A percentile compares a stretch with the other conserved stretches of the same genome.
phyloP scores from a whole-genome alignment of 2,329 filamentous ascomycete genomes.

The Penicillium sp. region DNA sequence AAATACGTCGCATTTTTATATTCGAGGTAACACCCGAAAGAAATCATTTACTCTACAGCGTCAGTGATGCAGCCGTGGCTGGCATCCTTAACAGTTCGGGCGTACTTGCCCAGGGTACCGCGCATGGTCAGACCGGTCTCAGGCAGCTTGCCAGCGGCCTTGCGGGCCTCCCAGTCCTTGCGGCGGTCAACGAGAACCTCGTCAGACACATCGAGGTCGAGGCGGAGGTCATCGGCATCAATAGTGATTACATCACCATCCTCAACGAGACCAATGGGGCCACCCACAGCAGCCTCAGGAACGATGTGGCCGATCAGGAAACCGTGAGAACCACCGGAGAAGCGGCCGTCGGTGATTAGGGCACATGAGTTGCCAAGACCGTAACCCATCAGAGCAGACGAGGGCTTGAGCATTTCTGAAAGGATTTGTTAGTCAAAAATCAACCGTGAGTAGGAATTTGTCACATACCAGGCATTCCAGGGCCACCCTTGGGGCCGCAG shows the following conservation, averaged over 20 bases:
- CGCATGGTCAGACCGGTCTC: conserved; percentile 58
- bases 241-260: conserved; percentile 81
- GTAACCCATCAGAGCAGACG: conserved; percentile 70
- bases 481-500: conserved; percentile 70
- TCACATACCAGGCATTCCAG: conserved; percentile 60
- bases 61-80: conserved; percentile 52
- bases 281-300: conserved; percentile 81
- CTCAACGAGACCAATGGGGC: conserved; percentile 77
- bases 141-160: conserved; percentile 38
- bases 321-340: conserved; percentile 72
- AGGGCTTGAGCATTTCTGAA: conserved; percentile 69
- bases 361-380: conserved; percentile 69
- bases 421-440: conserved; percentile 56
- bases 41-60: conserved; percentile 32
- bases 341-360: conserved; percentile 67
- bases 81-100: conserved; percentile 49
- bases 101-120: conserved; percentile 72
- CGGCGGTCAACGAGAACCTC: conserved; percentile 61
- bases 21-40: conserved; percentile 15
- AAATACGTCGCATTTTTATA: conserved; percentile 21
- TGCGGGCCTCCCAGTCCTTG: conserved; percentile 58
- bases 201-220: conserved; percentile 65
- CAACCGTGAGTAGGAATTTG: neutral
- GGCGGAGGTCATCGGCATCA: conserved; percentile 70
- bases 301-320: conserved; percentile 88